phyloP scores from a whole-genome alignment of 176 grass and related monocot species.

The Bolboschoenus planiculmis region DNA sequence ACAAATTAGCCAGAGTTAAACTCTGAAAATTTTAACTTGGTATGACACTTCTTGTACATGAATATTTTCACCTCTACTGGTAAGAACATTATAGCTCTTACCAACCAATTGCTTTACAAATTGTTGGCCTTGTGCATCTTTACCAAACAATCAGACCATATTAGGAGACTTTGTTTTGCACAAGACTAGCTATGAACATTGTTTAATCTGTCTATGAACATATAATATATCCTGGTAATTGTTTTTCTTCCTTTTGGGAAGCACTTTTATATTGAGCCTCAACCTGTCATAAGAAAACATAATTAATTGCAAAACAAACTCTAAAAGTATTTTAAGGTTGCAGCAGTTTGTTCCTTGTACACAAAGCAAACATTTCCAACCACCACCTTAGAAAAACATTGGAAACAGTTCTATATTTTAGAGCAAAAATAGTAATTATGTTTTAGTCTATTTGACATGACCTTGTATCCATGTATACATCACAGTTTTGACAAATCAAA shows the following conservation, averaged over 20 bases:
- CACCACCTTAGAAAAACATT: neutral
- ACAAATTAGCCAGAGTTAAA: neutral
- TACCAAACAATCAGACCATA: neutral
- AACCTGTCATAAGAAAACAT: neutral
- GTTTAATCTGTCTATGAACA: neutral
- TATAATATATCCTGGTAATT: neutral
- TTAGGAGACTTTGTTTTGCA: neutral
- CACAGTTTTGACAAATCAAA: conserved; percentile 4
- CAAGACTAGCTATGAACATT: neutral
- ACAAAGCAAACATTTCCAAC: neutral
- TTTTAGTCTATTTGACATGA: neutral
- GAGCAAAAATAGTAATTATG: neutral
- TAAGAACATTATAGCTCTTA: neutral
- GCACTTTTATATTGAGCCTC: neutral
- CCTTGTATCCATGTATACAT: neutral
- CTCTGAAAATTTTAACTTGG: neutral
- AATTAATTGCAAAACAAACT: neutral
- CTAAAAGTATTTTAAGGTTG: neutral
- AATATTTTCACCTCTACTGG: neutral
- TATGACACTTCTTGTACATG: neutral
- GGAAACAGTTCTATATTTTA: neutral
- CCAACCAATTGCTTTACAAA: neutral
- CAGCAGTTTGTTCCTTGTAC: conserved; percentile 5
- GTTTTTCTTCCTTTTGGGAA: neutral
- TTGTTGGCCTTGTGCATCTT: too few relatives aligned